These are phyloP conservation scores for Veloboletus limbatus DNA, from an alignment of 1,284 basidiomycete species.

Conservation along the genomic window DNA sequence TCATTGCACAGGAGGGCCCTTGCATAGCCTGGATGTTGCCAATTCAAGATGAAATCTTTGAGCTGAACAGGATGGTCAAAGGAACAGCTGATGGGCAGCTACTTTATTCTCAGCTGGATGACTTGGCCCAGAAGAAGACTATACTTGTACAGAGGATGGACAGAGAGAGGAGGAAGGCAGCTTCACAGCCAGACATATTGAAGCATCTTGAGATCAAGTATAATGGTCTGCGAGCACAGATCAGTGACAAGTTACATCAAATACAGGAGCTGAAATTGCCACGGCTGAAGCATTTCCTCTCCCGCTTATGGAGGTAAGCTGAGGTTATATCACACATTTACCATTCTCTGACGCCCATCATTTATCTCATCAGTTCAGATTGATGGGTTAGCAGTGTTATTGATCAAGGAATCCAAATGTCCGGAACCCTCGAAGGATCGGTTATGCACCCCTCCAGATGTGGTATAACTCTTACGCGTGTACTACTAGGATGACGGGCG, in stretches of 20 bases:
- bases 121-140: constrained; percentile 1
- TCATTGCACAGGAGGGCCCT: not conserved
- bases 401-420: no score
- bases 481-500: no score
- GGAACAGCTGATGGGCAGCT: constrained; percentile 8
- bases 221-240: constrained; percentile 1
- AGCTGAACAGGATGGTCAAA: constrained; percentile 1
- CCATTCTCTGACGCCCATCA: no score
- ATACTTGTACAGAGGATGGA: constrained; percentile 7
- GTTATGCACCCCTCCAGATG: no score
- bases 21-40: not conserved
- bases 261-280: constrained; percentile 16
- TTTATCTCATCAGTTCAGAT: no score
- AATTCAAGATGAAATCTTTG: constrained; percentile 14
- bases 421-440: no score
- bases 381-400: no score
- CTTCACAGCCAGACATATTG: not conserved
- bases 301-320: no score
- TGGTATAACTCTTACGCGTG: no score
- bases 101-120: constrained; percentile 5
- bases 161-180: constrained; percentile 2
- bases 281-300: constrained; percentile 1
- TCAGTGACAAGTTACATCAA: constrained; percentile 11
- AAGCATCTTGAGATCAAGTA: constrained; percentile 10
- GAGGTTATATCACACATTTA: no score